A percentile compares a stretch with the other conserved stretches of the same genome.
phyloP scores from a whole-genome alignment of 208 protist species.

The Trypanosoma brucei region DNA sequence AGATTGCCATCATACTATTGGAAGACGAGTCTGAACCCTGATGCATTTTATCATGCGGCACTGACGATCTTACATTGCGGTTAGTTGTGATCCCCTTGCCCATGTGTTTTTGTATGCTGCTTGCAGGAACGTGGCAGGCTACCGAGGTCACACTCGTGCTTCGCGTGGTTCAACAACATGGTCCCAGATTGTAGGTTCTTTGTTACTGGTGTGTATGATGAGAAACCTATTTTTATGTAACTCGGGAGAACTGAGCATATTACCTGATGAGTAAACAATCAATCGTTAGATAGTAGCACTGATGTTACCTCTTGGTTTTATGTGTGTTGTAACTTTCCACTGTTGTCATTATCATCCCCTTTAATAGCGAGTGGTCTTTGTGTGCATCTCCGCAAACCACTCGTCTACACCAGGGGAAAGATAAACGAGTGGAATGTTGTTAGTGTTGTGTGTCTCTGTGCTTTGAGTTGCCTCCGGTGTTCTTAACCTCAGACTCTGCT shows the following conservation, averaged over 20 bases:
- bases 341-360: slow-evolving; percentile 50
- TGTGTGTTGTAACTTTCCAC: slow-evolving; percentile 13
- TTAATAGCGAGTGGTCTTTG: slow-evolving; percentile 25
- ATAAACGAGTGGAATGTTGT: background rate
- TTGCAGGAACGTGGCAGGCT: slow-evolving; percentile 16
- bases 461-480: too few species aligned
- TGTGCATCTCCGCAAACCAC: slow-evolving; percentile 34
- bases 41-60: slow-evolving; percentile 20
- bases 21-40: slow-evolving; percentile 32
- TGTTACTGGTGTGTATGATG: slow-evolving; percentile 12
- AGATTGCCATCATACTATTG: slow-evolving; percentile 23
- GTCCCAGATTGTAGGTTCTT: slow-evolving; percentile 4
- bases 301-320: slow-evolving; percentile 40
- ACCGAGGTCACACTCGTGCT: background rate
- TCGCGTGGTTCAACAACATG: slow-evolving; percentile 20
- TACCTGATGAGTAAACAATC: slow-evolving; percentile 56
- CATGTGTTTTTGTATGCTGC: background rate
- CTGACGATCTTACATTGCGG: slow-evolving; percentile 10
- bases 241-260: slow-evolving; percentile 59
- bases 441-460: too few species aligned
- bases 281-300: slow-evolving; percentile 59
- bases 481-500: too few species aligned
- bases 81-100: background rate
- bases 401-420: slow-evolving; percentile 36
- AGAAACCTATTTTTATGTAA: slow-evolving; percentile 46